Conservation (phyloP, 2,329 filamentous ascomycete genomes). For the Colletotrichum chlorophyti region DNA sequence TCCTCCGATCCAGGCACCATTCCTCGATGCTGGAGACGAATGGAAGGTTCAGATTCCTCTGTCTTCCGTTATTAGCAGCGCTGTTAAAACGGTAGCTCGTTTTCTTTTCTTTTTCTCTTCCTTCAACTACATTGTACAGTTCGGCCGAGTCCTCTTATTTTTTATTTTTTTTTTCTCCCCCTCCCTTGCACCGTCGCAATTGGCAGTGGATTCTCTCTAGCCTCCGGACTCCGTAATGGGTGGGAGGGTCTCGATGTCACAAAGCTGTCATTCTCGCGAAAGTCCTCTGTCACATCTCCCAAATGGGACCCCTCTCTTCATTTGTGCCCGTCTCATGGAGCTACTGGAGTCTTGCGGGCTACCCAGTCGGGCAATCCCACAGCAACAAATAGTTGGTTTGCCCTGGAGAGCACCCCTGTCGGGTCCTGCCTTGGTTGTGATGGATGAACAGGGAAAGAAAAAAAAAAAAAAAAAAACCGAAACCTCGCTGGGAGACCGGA, state of each 20-base stretch:
- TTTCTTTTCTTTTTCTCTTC: too few species aligned
- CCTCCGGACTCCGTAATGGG: too few species aligned
- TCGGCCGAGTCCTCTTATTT: constrained; percentile 13
- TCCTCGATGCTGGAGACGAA: constrained; percentile 6
- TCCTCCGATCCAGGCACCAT: constrained; percentile 4
- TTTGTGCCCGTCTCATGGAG: too few species aligned
- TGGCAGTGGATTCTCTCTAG: too few species aligned
- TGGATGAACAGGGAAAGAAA: constrained; percentile 9
- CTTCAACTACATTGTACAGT: too few species aligned
- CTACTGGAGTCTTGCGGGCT: constrained; percentile 5
- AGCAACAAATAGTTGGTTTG: not conserved
- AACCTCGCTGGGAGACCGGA: too few species aligned
- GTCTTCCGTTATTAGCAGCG: not conserved
- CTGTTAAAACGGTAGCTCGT: not conserved
- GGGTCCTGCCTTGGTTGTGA: too few species aligned
- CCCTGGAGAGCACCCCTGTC: constrained; percentile 15
- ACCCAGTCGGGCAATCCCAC: constrained; percentile 1
- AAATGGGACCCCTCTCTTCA: too few species aligned
- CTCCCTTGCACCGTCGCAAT: too few species aligned
- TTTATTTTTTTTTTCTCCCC: not conserved
- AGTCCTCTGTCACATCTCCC: constrained; percentile 3
- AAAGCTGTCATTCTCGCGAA: constrained; percentile 8
- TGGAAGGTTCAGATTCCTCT: not conserved
- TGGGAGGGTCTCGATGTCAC: constrained; percentile 2
- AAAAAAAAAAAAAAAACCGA: not conserved